These are phyloP conservation scores for Paracorniculantispora psalliotae DNA, from an alignment of 2,329 filamentous ascomycete species.

Conservation along the genomic window DNA sequence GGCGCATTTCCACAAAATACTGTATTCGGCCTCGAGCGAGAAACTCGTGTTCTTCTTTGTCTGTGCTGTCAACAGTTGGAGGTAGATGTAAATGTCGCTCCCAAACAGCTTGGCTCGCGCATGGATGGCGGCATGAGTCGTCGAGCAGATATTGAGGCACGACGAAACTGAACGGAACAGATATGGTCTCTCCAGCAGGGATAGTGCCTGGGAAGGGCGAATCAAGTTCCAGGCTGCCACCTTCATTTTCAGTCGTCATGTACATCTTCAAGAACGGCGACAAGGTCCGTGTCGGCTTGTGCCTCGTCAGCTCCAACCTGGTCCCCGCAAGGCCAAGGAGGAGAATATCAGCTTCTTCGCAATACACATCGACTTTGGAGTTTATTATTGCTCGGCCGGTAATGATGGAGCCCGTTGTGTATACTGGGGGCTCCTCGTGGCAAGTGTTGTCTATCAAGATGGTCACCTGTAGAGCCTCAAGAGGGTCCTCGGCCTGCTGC, in stretches of 20 bases:
- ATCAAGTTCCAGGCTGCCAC: neutral
- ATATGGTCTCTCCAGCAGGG: neutral
- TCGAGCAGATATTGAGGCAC: constrained; percentile 7
- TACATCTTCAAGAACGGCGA: constrained; percentile 9
- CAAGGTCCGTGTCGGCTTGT: constrained; percentile 2
- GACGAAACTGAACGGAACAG: constrained; percentile 2
- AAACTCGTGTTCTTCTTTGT: neutral
- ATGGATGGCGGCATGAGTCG: neutral
- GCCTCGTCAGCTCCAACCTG: neutral
- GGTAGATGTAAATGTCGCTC: constrained; percentile 4
- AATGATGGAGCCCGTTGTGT: constrained; percentile 3
- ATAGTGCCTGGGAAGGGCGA: neutral
- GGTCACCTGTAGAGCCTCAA: neutral
- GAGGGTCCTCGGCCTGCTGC: neutral
- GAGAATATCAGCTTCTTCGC: constrained; percentile 5
- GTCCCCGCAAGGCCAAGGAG: constrained; percentile 6
- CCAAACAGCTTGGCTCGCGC: constrained; percentile 2
- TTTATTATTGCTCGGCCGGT: neutral
- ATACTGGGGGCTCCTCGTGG: neutral
- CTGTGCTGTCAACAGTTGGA: neutral
- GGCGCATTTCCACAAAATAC: constrained; percentile 7
- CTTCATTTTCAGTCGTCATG: neutral
- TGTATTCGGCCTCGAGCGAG: constrained; percentile 4
- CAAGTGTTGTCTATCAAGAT: neutral
- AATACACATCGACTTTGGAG: neutral